phyloP scores from a whole-genome alignment of 108 stramenopile genomes.

The Stephanodiscus triporus region DNA sequence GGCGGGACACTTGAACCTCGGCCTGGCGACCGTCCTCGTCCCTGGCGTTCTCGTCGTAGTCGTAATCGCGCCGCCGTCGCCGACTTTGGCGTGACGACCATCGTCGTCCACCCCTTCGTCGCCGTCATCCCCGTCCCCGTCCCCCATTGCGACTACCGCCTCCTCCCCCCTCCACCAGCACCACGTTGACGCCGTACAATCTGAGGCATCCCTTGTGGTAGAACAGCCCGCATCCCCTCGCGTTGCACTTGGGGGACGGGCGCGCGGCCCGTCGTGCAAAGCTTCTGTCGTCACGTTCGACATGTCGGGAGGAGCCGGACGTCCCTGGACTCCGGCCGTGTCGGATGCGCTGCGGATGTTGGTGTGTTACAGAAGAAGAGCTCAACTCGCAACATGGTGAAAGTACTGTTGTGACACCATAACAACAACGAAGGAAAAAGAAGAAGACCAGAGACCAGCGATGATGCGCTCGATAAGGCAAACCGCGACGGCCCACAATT shows the following conservation, averaged over 20 bases:
- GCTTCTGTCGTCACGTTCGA: too few species aligned
- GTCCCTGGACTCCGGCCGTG: too few species aligned
- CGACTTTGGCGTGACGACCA: neutral
- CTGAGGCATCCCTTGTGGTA: conserved; percentile 71
- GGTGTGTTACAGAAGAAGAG: too few species aligned
- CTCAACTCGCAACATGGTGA: too few species aligned
- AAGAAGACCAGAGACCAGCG: too few species aligned
- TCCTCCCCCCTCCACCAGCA: conserved; percentile 27
- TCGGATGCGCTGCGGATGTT: too few species aligned
- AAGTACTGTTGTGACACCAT: too few species aligned
- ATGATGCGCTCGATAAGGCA: too few species aligned
- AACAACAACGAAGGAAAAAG: too few species aligned
- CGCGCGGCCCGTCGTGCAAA: too few species aligned
- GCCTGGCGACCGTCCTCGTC: conserved; percentile 26
- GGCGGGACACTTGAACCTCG: conserved; percentile 85
- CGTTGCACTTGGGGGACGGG: conserved; percentile 53
- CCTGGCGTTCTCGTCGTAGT: neutral
- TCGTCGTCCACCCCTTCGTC: conserved; percentile 17
- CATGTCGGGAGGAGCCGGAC: too few species aligned
- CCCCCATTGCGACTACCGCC: neutral
- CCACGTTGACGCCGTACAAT: conserved; percentile 50
- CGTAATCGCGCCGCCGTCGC: neutral
- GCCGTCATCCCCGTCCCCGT: conserved; percentile 24
- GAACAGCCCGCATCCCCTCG: conserved; percentile 67
- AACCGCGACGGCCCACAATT: too few species aligned